Percentiles rank a stretch among this genome's conserved stretches.
Conservation (phyloP, 2,329 filamentous ascomycete genomes). For the Claviceps arundinis region DNA sequence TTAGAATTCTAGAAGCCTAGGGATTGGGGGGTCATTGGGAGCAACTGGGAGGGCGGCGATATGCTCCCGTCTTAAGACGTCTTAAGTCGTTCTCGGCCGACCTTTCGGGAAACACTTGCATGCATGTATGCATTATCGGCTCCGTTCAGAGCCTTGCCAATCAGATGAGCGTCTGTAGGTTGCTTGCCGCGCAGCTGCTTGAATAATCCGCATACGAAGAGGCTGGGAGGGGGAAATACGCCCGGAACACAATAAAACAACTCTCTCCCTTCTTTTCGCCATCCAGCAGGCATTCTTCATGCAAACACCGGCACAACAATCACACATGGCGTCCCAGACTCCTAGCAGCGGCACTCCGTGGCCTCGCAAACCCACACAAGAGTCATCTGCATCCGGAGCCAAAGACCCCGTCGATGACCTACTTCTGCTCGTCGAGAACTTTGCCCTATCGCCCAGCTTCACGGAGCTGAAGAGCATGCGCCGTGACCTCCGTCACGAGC, state of each 20-base stretch:
- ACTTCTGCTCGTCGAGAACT: background rate
- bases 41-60: too few species aligned
- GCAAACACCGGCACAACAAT: background rate
- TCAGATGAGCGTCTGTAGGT: too few species aligned
- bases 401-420: constrained; percentile 3
- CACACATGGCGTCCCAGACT: background rate
- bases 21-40: background rate
- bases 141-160: background rate
- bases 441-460: background rate
- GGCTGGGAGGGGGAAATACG: background rate
- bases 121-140: background rate
- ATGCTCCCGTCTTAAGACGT: too few species aligned
- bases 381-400: background rate
- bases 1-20: background rate
- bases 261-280: background rate
- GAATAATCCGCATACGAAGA: background rate
- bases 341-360: background rate
- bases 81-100: background rate
- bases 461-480: background rate
- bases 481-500: background rate
- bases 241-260: background rate
- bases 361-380: too few species aligned
- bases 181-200: background rate
- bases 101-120: background rate
- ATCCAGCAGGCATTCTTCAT: background rate